A percentile compares a stretch with the other conserved stretches of the same genome.
These are phyloP conservation scores for Eucalyptus erythrocorys DNA, from an alignment of 345 rosid species.

Conservation along the genomic window DNA sequence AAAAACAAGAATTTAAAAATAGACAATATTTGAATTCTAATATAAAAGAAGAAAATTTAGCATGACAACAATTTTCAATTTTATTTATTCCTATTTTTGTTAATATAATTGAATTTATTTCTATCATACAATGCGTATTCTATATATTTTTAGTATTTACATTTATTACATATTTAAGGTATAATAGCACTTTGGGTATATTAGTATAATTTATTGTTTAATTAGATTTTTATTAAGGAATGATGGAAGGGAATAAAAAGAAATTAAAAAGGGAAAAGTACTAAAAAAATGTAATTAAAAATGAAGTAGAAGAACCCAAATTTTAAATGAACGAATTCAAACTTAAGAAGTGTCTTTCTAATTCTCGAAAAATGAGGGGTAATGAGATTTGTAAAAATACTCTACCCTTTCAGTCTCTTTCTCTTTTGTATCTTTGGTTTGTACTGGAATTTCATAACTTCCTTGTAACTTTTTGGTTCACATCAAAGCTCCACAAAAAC, in stretches of 20 bases:
- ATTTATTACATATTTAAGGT: fast-evolving
- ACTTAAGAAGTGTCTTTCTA: not conserved
- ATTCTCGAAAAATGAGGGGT: fast-evolving
- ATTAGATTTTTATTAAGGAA: no score
- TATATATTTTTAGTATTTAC: no score
- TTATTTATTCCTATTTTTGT: no score
- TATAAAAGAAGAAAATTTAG: no score
- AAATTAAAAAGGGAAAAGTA: no score
- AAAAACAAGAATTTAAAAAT: no score
- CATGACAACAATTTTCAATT: fast-evolving
- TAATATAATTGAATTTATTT: no score
- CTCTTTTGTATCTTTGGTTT: not conserved
- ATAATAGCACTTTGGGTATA: no score
- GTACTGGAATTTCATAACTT: not conserved
- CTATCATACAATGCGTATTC: not conserved
- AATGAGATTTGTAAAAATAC: not conserved
- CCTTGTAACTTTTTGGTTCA: not conserved
- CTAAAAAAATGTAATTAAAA: no score
- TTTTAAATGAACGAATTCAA: not conserved
- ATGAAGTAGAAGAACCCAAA: not conserved
- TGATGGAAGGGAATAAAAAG: not conserved
- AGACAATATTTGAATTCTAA: no score
- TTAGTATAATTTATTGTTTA: no score
- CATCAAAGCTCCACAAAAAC: fast-evolving
- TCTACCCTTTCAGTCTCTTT: not conserved